A percentile compares a stretch with the other conserved stretches of the same genome.
These are phyloP conservation scores for Trametes punicea DNA, from an alignment of 768 basidiomycete species.

Conservation along the genomic window DNA sequence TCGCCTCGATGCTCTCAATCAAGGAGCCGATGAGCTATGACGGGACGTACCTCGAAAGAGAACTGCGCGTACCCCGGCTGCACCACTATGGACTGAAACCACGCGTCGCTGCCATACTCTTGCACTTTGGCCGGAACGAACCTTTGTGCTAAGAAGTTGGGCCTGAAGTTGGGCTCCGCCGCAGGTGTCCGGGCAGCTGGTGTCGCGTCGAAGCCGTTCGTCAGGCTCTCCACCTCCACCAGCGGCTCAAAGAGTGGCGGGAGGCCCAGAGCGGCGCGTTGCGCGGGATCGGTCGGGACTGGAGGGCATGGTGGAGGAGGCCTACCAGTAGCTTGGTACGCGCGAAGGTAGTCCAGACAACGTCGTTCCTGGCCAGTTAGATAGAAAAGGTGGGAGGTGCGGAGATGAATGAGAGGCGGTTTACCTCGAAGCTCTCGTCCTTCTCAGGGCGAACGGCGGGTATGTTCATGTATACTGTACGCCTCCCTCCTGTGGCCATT, in stretches of 20 bases:
- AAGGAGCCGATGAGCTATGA: not conserved
- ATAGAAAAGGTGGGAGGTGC: not conserved
- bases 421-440: constrained; percentile 29
- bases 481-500: constrained; percentile 1
- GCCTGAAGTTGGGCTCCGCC: not conserved
- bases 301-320: constrained; percentile 49
- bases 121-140: constrained; percentile 1
- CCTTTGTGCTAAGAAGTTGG: constrained; percentile 6
- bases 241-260: constrained; percentile 51
- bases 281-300: constrained; percentile 42
- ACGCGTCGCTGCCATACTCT: constrained; percentile 1
- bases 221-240: not conserved
- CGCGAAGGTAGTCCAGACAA: constrained; percentile 49
- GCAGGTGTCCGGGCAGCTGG: not conserved
- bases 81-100: constrained; percentile 20
- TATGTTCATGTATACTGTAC: constrained; percentile 23
- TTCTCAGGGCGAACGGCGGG: constrained; percentile 11
- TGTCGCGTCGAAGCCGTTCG: constrained; percentile 8
- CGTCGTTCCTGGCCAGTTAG: constrained; percentile 47
- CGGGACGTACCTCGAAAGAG: constrained; percentile 29
- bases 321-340: constrained; percentile 44
- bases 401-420: not conserved
- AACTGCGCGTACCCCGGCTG: constrained; percentile 21
- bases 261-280: constrained; percentile 44
- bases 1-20: not conserved